Conservation (phyloP, 371 early-diverging fungal genomes). For the Mucor circinelloides region DNA sequence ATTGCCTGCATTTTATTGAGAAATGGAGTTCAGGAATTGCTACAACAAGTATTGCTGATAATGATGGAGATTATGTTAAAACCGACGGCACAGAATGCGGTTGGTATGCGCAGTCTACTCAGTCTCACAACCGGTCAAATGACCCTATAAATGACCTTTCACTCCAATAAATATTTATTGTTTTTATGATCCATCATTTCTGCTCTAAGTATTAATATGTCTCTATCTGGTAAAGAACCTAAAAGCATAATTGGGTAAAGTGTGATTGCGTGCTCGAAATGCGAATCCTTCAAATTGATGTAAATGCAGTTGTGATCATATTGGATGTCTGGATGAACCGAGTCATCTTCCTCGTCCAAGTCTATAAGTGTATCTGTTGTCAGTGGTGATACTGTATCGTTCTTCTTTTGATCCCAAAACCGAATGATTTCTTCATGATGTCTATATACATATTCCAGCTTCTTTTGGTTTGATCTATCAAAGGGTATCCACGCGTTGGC, state of each 20-base stretch:
- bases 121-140: conserved; percentile 30
- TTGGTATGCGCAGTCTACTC: conserved; percentile 25
- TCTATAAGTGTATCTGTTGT: conserved; percentile 16
- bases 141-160: conserved; percentile 21
- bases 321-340: conserved; percentile 19
- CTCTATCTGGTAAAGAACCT: conserved; percentile 40
- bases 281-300: conserved; percentile 31
- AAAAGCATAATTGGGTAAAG: conserved; percentile 36
- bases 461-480: conserved; percentile 39
- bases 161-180: conserved; percentile 24
- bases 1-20: conserved; percentile 33
- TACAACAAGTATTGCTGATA: conserved; percentile 30
- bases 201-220: conserved; percentile 38
- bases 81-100: conserved; percentile 10
- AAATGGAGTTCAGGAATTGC: conserved; percentile 34
- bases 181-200: conserved; percentile 29
- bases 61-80: conserved; percentile 24
- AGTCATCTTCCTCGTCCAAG: conserved; percentile 34
- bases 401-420: conserved; percentile 5
- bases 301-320: conserved; percentile 28
- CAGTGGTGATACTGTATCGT: neutral
- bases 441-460: conserved; percentile 38
- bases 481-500: conserved; percentile 45
- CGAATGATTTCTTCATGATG: conserved; percentile 32
- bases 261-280: conserved; percentile 34